Evolutionary conservation across 2,329 filamentous ascomycete species (phyloP), one percentile per base, ranked within the genome.

Genomic region (Calonectria pauciramosa): DNA sequence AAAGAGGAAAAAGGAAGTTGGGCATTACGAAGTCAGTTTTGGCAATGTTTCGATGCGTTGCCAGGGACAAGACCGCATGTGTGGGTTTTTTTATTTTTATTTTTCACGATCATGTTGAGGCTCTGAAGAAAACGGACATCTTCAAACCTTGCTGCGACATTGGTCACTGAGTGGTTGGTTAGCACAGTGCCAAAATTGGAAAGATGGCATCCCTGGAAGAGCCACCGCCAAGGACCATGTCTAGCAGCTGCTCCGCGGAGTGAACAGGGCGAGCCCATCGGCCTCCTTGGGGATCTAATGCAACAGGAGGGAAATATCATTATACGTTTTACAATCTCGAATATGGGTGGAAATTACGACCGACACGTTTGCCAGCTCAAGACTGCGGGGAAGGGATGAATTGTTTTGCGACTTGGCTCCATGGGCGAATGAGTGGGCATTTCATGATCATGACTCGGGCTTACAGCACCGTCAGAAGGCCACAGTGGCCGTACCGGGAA

Each of bases 401-500:
- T 34, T n/a, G 56, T n/a, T 36, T 65, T 65, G 44, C 36, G 49
- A 41, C 54, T 30, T n/a, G 63, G 23, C 28, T 59, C 23, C 28
- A n/a, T 54, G 47, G 18, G 26, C 44, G 60, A 34, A 68, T 44
- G 38, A 32, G 23, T 38, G 41, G 41, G 8, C 16, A 26, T 51
- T 38, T 67, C 44, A 67, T 23, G 23, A 47, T 49, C 23, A 60
- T 36, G 44, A 52, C 44, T 41, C 41, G 52, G 64, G 32, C 63
- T 68, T 68, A 63, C 56, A 65, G 34, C 20, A 59, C 44, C 20
- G 26, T 38, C 23, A 34, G 65, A n/a, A 63, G 56, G 65, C 38
- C 56, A 63, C 47, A 47, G 60, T 67, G 68, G 60, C 38, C 28
- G 71, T 59, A 56, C 66, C 56, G 54, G 52, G 64, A 51, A 51